Base-by-base conservation (phyloP, 139 green algal species). In the Chlorella sp. region DNA sequence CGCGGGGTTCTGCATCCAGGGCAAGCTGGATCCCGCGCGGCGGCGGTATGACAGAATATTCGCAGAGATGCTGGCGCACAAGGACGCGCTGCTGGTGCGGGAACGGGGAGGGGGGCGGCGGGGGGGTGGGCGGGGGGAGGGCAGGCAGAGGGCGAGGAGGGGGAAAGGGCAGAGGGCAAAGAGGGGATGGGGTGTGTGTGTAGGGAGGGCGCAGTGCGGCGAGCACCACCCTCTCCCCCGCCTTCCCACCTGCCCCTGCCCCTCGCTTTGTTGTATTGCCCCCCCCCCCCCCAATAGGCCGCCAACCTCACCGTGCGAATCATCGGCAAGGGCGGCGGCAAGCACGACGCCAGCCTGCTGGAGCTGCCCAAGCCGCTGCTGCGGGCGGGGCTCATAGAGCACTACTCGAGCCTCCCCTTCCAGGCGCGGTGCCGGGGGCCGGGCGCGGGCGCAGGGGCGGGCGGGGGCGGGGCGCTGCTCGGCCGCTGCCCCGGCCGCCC, bases 11-110 rank as follows among this genome's bases (percentile, higher is more conserved):
- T 77, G 71, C 71, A 77, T 75, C 51, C 68, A 75, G 59, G 70
- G 78, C 78, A 84, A 84, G 68, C 48, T 84, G 19, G 78, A 84
- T 41, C 71, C 63, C 4, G 27, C 38, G 23, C 60, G 78, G 1
- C 74, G 78, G 38, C 60, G 69, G 50, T 84, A 80, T 72, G 17
- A n/a, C 45, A 41, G 58, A 33, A 65, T 84, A 33, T 84, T 84
- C 29, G 23, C 50, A 1, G 71, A 74, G 58, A 41, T 84, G 40
- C 50, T 40, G 50, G 71, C 42, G 11, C 71, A 61, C 42, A 19
- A 12, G 35, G 50, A 40, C 23, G 29, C 59, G 23, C 63, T 80
- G 50, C 12, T 48, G 58, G n/a, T n/a, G n/a, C n/a, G n/a, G n/a
- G n/a, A n/a, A n/a, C n/a, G n/a, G n/a, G n/a, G n/a, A n/a, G n/a